Evolutionary conservation across 2,329 filamentous ascomycete species (phyloP).

Genomic region (Amphichorda felina): DNA sequence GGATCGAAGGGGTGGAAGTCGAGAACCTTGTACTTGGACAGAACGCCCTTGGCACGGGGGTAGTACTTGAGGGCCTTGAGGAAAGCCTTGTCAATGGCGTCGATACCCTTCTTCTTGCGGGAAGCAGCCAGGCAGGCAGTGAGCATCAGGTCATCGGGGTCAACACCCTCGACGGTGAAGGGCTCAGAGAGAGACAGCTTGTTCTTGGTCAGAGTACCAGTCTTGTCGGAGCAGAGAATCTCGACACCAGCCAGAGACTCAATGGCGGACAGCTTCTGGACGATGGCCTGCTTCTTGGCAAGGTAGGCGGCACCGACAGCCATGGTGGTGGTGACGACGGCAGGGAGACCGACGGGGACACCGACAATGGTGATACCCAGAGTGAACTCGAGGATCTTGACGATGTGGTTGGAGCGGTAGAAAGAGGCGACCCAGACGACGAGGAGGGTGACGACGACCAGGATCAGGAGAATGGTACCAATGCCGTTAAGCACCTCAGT

Average conservation of each 20-base stretch:
- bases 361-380: conserved; percentile 84
- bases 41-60: conserved; percentile 66
- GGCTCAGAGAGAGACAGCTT: conserved; percentile 81
- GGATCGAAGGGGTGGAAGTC: conserved; percentile 85
- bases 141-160: conserved; percentile 81
- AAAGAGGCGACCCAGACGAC: conserved; percentile 80
- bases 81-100: conserved; percentile 92
- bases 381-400: conserved; percentile 71
- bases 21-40: conserved; percentile 74
- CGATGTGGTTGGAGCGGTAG: conserved; percentile 75
- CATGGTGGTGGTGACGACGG: conserved; percentile 91
- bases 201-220: conserved; percentile 87
- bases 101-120: conserved; percentile 91
- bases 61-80: conserved; percentile 76
- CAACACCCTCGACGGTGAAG: conserved; percentile 71
- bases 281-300: conserved; percentile 85
- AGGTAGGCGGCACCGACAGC: conserved; percentile 86
- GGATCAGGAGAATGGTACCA: conserved; percentile 64
- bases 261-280: conserved; percentile 85
- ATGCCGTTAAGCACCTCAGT: conserved; percentile 85
- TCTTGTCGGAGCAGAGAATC: conserved; percentile 92
- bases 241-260: conserved; percentile 88
- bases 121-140: conserved; percentile 83
- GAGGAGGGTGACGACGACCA: conserved; percentile 71
- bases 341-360: conserved; percentile 86